Percentiles rank a stretch among this genome's conserved stretches.
These are phyloP conservation scores for Trifolium subterraneum DNA, from an alignment of 306 rosid species.

Conservation along the genomic window DNA sequence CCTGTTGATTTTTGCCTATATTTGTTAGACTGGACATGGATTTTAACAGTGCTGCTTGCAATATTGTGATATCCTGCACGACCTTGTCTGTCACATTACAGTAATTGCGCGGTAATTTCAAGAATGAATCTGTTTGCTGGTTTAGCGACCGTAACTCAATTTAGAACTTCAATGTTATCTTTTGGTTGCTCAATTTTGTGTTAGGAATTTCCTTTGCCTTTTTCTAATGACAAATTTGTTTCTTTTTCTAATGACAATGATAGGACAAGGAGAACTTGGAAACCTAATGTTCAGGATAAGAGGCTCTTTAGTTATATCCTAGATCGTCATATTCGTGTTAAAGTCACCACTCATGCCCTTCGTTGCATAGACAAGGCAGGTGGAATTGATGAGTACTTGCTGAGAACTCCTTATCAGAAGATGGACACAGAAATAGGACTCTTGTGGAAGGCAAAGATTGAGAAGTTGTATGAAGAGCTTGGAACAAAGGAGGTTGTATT, in stretches of 20 bases:
- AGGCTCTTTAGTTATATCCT: slow-evolving; percentile 90
- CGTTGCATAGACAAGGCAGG: slow-evolving; percentile 95
- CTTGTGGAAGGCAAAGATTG: slow-evolving; percentile 89
- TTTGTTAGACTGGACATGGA: slow-evolving; percentile 9
- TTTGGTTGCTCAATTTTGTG: slow-evolving; percentile 31
- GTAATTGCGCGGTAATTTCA: neutral
- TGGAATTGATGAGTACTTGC: slow-evolving; percentile 92
- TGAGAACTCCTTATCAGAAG: slow-evolving; percentile 88
- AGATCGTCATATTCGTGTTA: slow-evolving; percentile 84
- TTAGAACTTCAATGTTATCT: slow-evolving; percentile 21
- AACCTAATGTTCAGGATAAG: slow-evolving; percentile 92
- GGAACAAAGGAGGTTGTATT: slow-evolving; percentile 72
- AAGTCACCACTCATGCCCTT: slow-evolving; percentile 91
- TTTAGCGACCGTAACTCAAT: neutral
- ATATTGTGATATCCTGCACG: slow-evolving; percentile 12
- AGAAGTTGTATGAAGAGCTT: slow-evolving; percentile 74
- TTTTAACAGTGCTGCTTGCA: neutral
- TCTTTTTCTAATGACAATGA: slow-evolving; percentile 43
- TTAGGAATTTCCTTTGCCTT: slow-evolving; percentile 23
- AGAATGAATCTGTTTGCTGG: neutral
- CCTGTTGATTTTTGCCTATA: slow-evolving; percentile 21
- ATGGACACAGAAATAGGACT: slow-evolving; percentile 93
- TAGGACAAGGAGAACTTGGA: slow-evolving; percentile 89
- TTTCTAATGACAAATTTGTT: slow-evolving; percentile 36
- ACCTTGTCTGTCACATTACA: slow-evolving; percentile 5